Percentiles rank a stretch among this genome's conserved stretches.
phyloP scores from a whole-genome alignment of 2,329 filamentous ascomycete species.

The Talaromyces amestolkiae region DNA sequence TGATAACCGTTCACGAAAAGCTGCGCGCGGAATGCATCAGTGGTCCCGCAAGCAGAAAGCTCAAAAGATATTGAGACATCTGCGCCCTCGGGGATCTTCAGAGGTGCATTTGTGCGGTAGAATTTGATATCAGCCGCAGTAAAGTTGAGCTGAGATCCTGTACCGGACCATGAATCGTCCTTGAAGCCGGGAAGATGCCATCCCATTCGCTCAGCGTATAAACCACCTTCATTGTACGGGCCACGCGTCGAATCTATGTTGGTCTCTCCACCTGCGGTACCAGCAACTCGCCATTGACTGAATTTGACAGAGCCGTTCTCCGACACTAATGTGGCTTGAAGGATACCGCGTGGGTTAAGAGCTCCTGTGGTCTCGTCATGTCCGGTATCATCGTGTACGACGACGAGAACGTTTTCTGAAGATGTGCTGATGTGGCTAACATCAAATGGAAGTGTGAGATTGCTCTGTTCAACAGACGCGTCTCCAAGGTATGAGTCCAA shows the following conservation, averaged over 20 bases:
- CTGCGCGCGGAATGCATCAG: conserved; percentile 44
- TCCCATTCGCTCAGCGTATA: conserved; percentile 56
- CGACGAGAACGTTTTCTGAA: conserved; percentile 58
- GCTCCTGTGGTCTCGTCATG: conserved; percentile 64
- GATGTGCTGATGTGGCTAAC: conserved; percentile 50
- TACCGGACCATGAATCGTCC: conserved; percentile 43
- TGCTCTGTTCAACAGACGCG: conserved; percentile 50
- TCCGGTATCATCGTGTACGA: conserved; percentile 71
- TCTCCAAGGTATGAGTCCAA: conserved; percentile 64
- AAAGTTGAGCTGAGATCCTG: background rate
- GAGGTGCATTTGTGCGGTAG: background rate
- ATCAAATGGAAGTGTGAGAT: conserved; percentile 57
- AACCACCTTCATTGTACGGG: conserved; percentile 57
- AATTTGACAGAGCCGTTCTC: conserved; percentile 25
- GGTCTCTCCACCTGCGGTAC: conserved; percentile 56
- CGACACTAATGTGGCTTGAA: conserved; percentile 45
- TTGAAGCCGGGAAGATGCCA: conserved; percentile 56
- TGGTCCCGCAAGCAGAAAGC: background rate
- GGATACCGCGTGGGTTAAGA: conserved; percentile 56
- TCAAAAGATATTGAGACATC: conserved; percentile 11
- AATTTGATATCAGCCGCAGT: conserved; percentile 10
- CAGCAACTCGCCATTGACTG: conserved; percentile 56
- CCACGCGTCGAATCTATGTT: conserved; percentile 53
- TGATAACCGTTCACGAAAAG: conserved; percentile 66
- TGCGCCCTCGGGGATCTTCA: background rate